Percentiles rank a stretch among this genome's conserved stretches.
phyloP scores from a whole-genome alignment of 306 rosid genomes.

The Delonix regia region DNA sequence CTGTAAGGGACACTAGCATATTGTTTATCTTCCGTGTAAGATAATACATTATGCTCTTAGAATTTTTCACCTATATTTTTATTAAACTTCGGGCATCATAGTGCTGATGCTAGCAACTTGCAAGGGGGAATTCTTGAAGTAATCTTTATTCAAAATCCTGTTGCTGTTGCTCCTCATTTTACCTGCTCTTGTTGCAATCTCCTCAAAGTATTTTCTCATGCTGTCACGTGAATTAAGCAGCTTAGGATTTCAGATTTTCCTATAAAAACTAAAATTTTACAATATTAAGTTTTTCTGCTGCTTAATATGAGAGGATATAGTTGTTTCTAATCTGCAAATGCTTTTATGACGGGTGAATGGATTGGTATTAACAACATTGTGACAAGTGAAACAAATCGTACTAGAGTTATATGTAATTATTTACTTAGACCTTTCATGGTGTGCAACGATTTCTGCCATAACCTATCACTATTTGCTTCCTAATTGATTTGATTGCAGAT shows the following conservation, averaged over 20 bases:
- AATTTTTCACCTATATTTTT: neutral
- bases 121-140: neutral
- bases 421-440: neutral
- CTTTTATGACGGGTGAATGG: neutral
- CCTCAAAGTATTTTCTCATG: neutral
- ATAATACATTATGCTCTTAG: neutral
- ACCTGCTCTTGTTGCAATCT: neutral
- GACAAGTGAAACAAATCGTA: neutral
- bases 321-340: neutral
- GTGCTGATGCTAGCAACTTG: neutral
- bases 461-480: neutral
- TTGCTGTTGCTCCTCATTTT: neutral
- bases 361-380: neutral
- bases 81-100: neutral
- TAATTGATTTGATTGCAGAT: slow-evolving; percentile 49
- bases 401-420: slow-evolving; percentile 17
- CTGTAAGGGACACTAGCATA: neutral
- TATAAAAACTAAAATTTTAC: neutral
- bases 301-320: too few species aligned
- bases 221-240: neutral
- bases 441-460: slow-evolving; percentile 8
- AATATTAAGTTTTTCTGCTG: neutral
- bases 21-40: neutral
- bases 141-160: neutral
- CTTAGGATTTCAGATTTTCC: neutral